Conservation (phyloP, 805 yeast species). For the Candida ipomoeae region DNA sequence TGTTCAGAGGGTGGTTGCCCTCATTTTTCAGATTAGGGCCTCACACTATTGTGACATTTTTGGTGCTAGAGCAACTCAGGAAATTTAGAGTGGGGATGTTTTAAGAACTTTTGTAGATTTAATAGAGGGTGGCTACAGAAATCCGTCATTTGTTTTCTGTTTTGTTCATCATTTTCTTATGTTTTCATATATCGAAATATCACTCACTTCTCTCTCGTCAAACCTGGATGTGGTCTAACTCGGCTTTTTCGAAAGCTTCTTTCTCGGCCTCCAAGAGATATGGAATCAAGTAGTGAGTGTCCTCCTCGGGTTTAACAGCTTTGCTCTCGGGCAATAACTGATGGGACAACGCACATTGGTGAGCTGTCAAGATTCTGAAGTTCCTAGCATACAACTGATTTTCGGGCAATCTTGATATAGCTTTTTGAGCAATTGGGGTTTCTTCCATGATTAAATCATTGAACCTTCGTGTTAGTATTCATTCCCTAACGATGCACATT, state of each 20-base stretch:
- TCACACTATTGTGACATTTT: constrained; percentile 64
- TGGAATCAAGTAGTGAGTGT: constrained; percentile 78
- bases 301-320: constrained; percentile 76
- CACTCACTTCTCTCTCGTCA: constrained; percentile 5
- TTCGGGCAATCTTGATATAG: constrained; percentile 80
- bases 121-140: not conserved
- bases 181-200: not conserved
- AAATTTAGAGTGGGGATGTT: constrained; percentile 48
- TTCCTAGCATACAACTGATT: constrained; percentile 85
- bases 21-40: constrained; percentile 85
- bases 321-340: constrained; percentile 79
- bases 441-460: constrained; percentile 90
- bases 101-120: constrained; percentile 3
- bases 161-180: not conserved
- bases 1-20: constrained; percentile 91
- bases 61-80: constrained; percentile 65
- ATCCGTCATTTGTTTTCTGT: not conserved
- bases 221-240: constrained; percentile 70
- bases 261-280: constrained; percentile 92
- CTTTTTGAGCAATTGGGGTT: constrained; percentile 79
- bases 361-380: constrained; percentile 88
- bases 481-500: not conserved
- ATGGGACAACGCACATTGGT: constrained; percentile 80
- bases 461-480: constrained; percentile 42
- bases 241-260: constrained; percentile 82